Evolutionary conservation across 148 eudicot species (phyloP).

Genomic region (Drosera capensis): DNA sequence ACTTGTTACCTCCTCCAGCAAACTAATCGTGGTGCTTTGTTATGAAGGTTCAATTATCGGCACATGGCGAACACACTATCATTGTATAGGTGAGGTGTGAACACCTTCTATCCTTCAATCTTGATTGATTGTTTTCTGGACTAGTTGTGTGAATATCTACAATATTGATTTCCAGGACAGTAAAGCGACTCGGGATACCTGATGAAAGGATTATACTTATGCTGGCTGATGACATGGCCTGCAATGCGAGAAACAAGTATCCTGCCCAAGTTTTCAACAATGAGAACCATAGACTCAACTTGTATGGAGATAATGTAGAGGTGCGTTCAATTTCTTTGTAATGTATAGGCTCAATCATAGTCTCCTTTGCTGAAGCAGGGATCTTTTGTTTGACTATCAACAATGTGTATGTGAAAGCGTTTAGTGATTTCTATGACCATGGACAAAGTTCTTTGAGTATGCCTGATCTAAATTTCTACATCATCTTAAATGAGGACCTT

Average conservation of each 20-base stretch:
- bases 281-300: constrained; percentile 83
- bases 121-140: background rate
- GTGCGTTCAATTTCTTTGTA: too few species aligned
- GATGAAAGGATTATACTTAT: constrained; percentile 96
- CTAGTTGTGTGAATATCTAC: background rate
- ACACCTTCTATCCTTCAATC: background rate
- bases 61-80: constrained; percentile 98
- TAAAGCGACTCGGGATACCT: constrained; percentile 89
- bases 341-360: too few species aligned
- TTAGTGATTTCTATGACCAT: background rate
- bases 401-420: background rate
- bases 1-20: background rate
- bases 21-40: constrained; percentile 1
- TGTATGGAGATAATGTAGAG: constrained; percentile 98
- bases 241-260: constrained; percentile 90
- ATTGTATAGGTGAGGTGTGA: constrained; percentile 49
- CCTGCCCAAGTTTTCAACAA: constrained; percentile 99
- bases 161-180: constrained; percentile 41
- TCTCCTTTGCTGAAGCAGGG: background rate
- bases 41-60: constrained; percentile 82
- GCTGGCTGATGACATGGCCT: constrained; percentile 99
- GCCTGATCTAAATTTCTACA: background rate
- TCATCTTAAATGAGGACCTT: background rate
- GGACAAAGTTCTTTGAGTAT: background rate
- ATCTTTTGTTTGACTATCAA: background rate